Evolutionary conservation across 2,329 filamentous ascomycete genomes (phyloP).

Genomic region (Pleurostoma richardsiae): DNA sequence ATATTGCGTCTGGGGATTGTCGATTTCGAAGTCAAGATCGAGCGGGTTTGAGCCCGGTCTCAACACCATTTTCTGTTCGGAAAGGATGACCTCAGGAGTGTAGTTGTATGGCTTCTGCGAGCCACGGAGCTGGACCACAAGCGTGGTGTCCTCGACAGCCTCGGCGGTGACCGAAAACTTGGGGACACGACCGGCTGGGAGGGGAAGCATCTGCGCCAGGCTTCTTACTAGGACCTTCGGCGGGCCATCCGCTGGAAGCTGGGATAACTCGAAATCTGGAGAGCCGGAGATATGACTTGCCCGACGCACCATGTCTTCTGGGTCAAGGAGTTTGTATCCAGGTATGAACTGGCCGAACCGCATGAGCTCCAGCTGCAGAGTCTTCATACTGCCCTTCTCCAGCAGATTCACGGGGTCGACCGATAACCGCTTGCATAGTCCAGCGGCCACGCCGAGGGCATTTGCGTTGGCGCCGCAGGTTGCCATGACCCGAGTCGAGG

Average conservation of each 20-base stretch:
- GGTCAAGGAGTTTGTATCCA: slow-evolving; percentile 14
- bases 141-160: slow-evolving; percentile 10
- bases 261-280: slow-evolving; percentile 9
- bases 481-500: slow-evolving; percentile 17
- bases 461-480: slow-evolving; percentile 16
- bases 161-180: slow-evolving; percentile 11
- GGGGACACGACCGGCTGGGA: slow-evolving; percentile 11
- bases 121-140: slow-evolving; percentile 15
- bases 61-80: slow-evolving; percentile 7
- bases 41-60: slow-evolving; percentile 11
- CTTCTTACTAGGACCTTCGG: slow-evolving; percentile 16
- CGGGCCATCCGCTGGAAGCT: slow-evolving; percentile 13
- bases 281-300: slow-evolving; percentile 6
- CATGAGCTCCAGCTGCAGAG: slow-evolving; percentile 15
- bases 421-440: slow-evolving; percentile 12
- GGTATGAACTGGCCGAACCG: slow-evolving; percentile 16
- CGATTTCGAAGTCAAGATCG: slow-evolving; percentile 8
- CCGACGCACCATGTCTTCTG: slow-evolving; percentile 10
- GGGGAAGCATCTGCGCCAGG: slow-evolving; percentile 16
- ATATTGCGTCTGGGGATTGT: slow-evolving; percentile 17
- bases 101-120: slow-evolving; percentile 18
- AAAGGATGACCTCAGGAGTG: slow-evolving; percentile 15
- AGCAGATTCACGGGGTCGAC: slow-evolving; percentile 14
- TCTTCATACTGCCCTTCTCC: slow-evolving; percentile 15
- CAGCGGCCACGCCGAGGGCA: slow-evolving; percentile 13